Evolutionary conservation across 2,329 filamentous ascomycete species (phyloP), one percentile per base, ranked within the genome.

Genomic region (Zasmidium cellare): DNA sequence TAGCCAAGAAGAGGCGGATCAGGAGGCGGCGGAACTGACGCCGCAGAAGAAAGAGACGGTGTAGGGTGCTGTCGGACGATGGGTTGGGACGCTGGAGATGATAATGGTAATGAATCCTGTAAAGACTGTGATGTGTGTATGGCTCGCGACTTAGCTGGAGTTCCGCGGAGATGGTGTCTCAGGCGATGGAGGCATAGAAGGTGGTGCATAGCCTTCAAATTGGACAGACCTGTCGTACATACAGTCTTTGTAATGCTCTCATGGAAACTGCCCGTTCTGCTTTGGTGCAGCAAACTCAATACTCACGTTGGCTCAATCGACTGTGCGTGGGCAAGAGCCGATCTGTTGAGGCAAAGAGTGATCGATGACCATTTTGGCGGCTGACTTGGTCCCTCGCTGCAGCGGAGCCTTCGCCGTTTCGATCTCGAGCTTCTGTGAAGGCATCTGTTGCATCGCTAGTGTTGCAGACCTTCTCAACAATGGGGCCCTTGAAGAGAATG

Each of bases 11-110:
- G 63, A 65, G 51, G 63, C 63, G 16, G 53, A 50, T 6, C 46
- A 59, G 5, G 63, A 65, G 31, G 61, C 61, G 1, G 63, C 60
- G 16, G 59, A 64, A 46, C 55, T 64, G 46, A 64, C 59, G 24
- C 63, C 63, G n/a, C 58, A 59, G 55, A 65, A 64, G 55, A 57
- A 61, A 57, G 48, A 51, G 45, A 48, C 31, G 23, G 46, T 52
- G 38, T 53, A 18, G n/a, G 18, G 31, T 41, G n/a, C 20, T 2
- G 44, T 25, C 12, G 3, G 18, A 7, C 9, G 46, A 41, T 12
- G 18, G 24, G 28, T 12, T 12, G n/a, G 19, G 14, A 22, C 28
- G 46, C n/a, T n/a, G n/a, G n/a, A n/a, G n/a, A n/a, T n/a, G 18
- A 28, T 46, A 55, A 46, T 46, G 51, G 19, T 54, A 46, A 54